Percentiles rank a stretch among this genome's conserved stretches.
phyloP scores from a whole-genome alignment of 1,284 basidiomycete genomes.

The Xerocomus amazonicus region DNA sequence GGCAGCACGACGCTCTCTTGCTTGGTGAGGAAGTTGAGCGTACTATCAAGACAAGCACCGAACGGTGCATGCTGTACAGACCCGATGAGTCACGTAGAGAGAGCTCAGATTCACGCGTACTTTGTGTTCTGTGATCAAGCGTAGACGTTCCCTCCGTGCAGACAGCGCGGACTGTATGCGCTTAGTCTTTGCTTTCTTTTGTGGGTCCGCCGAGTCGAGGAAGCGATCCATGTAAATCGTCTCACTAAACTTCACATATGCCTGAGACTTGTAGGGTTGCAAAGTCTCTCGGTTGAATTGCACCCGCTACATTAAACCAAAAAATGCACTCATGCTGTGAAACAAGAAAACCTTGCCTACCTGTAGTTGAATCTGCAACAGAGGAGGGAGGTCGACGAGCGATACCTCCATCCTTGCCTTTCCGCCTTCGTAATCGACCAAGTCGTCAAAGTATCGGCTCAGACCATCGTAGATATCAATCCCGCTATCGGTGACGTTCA shows the following conservation, averaged over 20 bases:
- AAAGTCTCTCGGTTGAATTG: constrained; percentile 92
- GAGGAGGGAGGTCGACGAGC: constrained; percentile 81
- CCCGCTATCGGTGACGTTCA: constrained; percentile 86
- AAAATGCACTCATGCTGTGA: not conserved
- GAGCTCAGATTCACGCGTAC: constrained; percentile 37
- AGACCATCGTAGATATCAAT: constrained; percentile 93
- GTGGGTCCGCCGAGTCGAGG: constrained; percentile 69
- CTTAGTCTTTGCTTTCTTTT: constrained; percentile 70
- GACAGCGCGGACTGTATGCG: constrained; percentile 66
- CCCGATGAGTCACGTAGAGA: not conserved
- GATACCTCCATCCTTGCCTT: constrained; percentile 87
- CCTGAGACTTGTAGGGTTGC: constrained; percentile 93
- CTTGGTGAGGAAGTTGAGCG: constrained; percentile 52
- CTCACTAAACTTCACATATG: constrained; percentile 88
- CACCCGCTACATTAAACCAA: constrained; percentile 60
- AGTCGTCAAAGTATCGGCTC: constrained; percentile 87
- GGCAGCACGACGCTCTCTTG: constrained; percentile 40
- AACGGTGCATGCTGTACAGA: constrained; percentile 53
- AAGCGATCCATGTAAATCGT: constrained; percentile 91
- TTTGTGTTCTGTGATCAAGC: constrained; percentile 66
- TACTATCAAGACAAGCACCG: constrained; percentile 48
- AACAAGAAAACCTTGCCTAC: constrained; percentile 38
- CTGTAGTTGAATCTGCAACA: constrained; percentile 95
- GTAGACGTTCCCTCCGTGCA: constrained; percentile 60
- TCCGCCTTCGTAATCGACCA: constrained; percentile 85